Evolutionary conservation across 441 rosid genomes (phyloP).

Genomic region (Syzygium malaccense): DNA sequence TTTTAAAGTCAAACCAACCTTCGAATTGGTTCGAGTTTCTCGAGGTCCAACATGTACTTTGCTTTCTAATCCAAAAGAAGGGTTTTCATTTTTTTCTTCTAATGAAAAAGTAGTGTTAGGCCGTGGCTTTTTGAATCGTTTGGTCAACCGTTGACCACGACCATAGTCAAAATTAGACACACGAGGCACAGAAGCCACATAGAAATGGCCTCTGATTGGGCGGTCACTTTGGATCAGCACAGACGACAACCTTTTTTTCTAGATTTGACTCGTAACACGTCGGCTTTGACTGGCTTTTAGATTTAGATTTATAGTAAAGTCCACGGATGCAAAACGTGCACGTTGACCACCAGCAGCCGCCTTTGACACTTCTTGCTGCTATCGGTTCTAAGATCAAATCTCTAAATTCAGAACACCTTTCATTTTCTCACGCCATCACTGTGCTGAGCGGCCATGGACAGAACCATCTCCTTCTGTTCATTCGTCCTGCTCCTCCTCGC

Average conservation of each 20-base stretch:
- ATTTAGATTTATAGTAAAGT: background rate
- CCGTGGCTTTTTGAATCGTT: background rate
- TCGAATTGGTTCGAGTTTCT: background rate
- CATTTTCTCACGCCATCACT: background rate
- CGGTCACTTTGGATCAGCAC: background rate
- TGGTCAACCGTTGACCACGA: background rate
- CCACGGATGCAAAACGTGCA: background rate
- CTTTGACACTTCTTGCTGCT: background rate
- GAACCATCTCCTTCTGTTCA: background rate
- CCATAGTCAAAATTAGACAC: background rate
- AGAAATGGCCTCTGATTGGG: background rate
- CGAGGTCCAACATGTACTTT: background rate
- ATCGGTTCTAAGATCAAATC: background rate
- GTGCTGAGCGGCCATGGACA: background rate
- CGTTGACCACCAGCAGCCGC: background rate
- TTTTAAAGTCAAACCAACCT: background rate
- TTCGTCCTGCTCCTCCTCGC: background rate
- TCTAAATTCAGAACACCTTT: background rate
- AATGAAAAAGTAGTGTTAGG: background rate
- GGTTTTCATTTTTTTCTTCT: background rate
- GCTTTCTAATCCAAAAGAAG: background rate
- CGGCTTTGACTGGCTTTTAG: background rate
- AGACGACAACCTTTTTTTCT: background rate
- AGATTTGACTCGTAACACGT: background rate
- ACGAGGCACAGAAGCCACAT: background rate